phyloP scores from a whole-genome alignment of 768 basidiomycete species.

The Leucocoprinus leucothites region DNA sequence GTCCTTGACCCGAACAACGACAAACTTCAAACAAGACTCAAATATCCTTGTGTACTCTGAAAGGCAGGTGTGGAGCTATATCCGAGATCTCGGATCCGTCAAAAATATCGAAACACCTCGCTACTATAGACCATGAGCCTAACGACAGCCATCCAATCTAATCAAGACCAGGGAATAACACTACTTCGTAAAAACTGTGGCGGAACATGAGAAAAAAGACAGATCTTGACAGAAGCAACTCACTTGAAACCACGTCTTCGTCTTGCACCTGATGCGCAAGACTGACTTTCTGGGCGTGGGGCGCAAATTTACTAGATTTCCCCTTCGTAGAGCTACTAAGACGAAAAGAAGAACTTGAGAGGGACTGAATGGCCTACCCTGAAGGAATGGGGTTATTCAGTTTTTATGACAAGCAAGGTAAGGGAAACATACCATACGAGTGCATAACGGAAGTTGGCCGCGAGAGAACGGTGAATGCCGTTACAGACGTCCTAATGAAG shows the following conservation, averaged over 20 bases:
- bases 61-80: constrained; percentile 1
- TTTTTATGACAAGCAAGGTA: neutral
- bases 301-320: constrained; percentile 90
- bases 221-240: constrained; percentile 25
- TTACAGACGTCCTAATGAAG: constrained; percentile 77
- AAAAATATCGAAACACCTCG: neutral
- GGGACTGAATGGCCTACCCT: constrained; percentile 3
- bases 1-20: neutral
- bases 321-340: constrained; percentile 46
- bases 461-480: constrained; percentile 87
- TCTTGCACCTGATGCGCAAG: constrained; percentile 80
- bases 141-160: too few species aligned
- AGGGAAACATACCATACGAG: constrained; percentile 69
- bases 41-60: neutral
- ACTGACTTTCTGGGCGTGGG: constrained; percentile 93
- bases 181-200: constrained; percentile 30
- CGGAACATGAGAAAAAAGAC: constrained; percentile 29
- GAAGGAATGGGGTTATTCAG: neutral
- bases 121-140: neutral
- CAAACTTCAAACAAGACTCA: neutral
- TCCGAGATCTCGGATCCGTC: neutral
- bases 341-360: neutral
- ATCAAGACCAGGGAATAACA: neutral
- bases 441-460: constrained; percentile 89
- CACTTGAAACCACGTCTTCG: constrained; percentile 88